Conservation (phyloP, 306 rosid species). For the Mimosa bimucronata region DNA sequence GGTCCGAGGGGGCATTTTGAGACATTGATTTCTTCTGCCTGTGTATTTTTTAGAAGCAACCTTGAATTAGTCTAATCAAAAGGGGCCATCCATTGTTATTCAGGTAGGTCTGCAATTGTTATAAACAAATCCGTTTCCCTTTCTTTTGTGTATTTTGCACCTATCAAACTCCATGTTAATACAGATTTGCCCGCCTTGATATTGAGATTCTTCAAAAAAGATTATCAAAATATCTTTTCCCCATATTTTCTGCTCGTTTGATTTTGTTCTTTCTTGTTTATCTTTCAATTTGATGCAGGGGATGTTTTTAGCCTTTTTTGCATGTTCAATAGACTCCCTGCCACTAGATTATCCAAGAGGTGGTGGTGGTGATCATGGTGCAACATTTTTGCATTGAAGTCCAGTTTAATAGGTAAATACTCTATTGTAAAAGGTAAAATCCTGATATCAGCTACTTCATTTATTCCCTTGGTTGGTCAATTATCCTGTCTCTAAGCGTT, state of each 20-base stretch:
- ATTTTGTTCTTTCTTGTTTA: slow-evolving; percentile 40
- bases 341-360: background rate
- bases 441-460: background rate
- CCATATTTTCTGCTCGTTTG: slow-evolving; percentile 42
- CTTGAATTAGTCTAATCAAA: background rate
- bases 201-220: background rate
- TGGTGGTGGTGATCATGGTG: slow-evolving; percentile 22
- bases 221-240: background rate
- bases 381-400: slow-evolving; percentile 2
- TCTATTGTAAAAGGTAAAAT: slow-evolving; percentile 71
- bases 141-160: background rate
- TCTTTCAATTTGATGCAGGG: slow-evolving; percentile 45
- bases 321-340: slow-evolving; percentile 46
- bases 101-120: background rate
- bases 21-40: background rate
- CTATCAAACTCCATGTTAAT: background rate
- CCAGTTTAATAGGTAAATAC: slow-evolving; percentile 44
- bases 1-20: too few species aligned
- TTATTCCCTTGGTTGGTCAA: too few species aligned
- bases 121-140: background rate
- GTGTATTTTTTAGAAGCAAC: background rate
- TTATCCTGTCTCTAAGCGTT: too few species aligned
- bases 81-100: background rate
- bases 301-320: slow-evolving; percentile 46
- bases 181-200: slow-evolving; percentile 22